Conservation (phyloP, 768 basidiomycete species). For the Boletellus emodensis region DNA sequence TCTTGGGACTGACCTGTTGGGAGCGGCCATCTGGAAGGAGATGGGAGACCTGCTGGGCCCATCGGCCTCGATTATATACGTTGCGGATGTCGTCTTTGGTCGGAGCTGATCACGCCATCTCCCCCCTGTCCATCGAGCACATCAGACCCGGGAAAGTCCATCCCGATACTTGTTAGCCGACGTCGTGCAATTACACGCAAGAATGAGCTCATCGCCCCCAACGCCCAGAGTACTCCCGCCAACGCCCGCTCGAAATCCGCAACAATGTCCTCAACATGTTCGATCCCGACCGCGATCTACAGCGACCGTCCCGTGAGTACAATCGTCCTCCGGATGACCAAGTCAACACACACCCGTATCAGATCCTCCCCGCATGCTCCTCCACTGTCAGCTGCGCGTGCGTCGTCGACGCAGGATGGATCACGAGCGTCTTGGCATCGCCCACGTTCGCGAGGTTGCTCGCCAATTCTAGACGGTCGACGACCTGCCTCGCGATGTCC, state of each 20-base stretch:
- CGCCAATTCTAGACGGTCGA: slow-evolving; percentile 70
- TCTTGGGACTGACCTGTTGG: slow-evolving; percentile 17
- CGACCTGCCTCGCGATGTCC: slow-evolving; percentile 50
- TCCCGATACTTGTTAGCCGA: too few relatives aligned
- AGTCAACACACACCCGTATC: slow-evolving; percentile 47
- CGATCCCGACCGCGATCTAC: slow-evolving; percentile 16
- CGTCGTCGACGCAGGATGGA: slow-evolving; percentile 75
- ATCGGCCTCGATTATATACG: neutral
- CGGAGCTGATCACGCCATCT: slow-evolving; percentile 12
- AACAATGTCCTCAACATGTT: slow-evolving; percentile 17
- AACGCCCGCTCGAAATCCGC: slow-evolving; percentile 14
- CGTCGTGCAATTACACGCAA: too few relatives aligned
- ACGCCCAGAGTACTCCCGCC: neutral
- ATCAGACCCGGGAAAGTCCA: too few relatives aligned
- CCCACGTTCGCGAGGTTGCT: slow-evolving; percentile 74
- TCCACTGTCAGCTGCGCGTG: slow-evolving; percentile 62
- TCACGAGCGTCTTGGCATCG: slow-evolving; percentile 62
- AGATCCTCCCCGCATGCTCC: slow-evolving; percentile 63
- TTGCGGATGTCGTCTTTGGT: neutral
- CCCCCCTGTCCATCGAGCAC: too few relatives aligned
- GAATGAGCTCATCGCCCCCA: too few relatives aligned
- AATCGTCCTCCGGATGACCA: too few relatives aligned
- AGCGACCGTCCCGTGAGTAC: neutral
- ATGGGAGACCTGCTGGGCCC: neutral
- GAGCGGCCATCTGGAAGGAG: slow-evolving; percentile 18